A percentile compares a stretch with the other conserved stretches of the same genome.
Conservation (phyloP, 768 basidiomycete genomes). For the Phylloporus sp. region DNA sequence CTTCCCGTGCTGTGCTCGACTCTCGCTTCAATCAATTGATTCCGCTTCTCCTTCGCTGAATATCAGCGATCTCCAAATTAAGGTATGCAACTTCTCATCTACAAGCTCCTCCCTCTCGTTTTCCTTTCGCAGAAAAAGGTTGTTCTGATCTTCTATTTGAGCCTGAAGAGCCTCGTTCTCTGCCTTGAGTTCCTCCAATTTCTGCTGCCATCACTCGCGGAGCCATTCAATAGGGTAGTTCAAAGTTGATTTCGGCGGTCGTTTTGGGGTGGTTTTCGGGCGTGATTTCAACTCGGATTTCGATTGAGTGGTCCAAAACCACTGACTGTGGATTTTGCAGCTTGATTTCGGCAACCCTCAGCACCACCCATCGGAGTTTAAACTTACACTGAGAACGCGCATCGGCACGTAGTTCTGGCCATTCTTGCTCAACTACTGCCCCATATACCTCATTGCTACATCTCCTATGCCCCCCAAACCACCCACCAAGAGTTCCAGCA, state of each 20-base stretch:
- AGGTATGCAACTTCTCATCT: conserved; percentile 64
- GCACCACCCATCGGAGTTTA: neutral
- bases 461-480: neutral
- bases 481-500: neutral
- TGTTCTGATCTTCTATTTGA: conserved; percentile 55
- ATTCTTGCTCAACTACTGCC: neutral
- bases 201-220: conserved; percentile 44
- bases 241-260: no score
- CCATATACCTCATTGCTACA: neutral
- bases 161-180: conserved; percentile 61
- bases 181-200: conserved; percentile 54
- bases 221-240: no score
- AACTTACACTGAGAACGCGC: neutral
- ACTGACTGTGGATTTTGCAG: neutral
- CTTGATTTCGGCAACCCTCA: neutral
- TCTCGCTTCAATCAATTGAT: conserved; percentile 65
- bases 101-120: conserved; percentile 71
- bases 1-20: conserved; percentile 70
- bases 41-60: conserved; percentile 63
- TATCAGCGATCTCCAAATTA: conserved; percentile 61
- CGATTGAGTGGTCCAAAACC: neutral
- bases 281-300: neutral
- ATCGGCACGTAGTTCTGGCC: neutral
- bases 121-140: conserved; percentile 50
- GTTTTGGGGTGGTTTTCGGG: no score